These are phyloP conservation scores for Scheffersomyces parashehatae DNA, from an alignment of 1,139 yeast species.

Conservation along the genomic window DNA sequence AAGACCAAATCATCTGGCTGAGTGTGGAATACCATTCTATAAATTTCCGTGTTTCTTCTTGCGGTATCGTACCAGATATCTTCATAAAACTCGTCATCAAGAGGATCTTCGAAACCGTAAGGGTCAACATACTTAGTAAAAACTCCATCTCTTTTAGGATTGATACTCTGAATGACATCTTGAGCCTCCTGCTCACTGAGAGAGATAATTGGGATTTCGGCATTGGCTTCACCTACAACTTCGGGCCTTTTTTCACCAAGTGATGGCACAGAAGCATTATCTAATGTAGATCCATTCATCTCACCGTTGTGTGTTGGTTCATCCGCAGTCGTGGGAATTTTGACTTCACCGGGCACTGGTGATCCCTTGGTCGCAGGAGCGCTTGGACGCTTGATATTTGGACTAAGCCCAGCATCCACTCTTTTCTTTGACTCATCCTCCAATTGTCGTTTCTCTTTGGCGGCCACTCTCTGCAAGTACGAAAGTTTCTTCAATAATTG, in stretches of 20 bases:
- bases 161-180: conserved; percentile 41
- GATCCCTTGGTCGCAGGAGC: conserved; percentile 4
- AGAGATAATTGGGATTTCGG: conserved; percentile 46
- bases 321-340: conserved; percentile 8
- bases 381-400: conserved; percentile 4
- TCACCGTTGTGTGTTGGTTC: conserved; percentile 8
- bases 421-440: conserved; percentile 37
- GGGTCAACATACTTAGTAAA: conserved; percentile 72
- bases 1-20: conserved; percentile 91
- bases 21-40: conserved; percentile 82
- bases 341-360: conserved; percentile 3
- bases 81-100: conserved; percentile 74
- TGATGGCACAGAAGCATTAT: not conserved
- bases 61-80: conserved; percentile 91
- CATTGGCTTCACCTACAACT: conserved; percentile 14
- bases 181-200: conserved; percentile 49
- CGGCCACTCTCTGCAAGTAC: conserved; percentile 64
- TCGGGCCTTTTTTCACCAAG: not conserved
- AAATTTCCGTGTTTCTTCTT: conserved; percentile 76
- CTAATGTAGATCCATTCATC: not conserved
- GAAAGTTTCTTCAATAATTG: conserved; percentile 65
- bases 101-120: conserved; percentile 82
- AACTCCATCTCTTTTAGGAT: conserved; percentile 29
- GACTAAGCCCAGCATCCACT: conserved; percentile 33
- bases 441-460: conserved; percentile 35